A percentile compares a stretch with the other conserved stretches of the same genome.
Evolutionary conservation across 192 early-diverging fungal genomes (phyloP).

Genomic region (Coemansia sp.): DNA sequence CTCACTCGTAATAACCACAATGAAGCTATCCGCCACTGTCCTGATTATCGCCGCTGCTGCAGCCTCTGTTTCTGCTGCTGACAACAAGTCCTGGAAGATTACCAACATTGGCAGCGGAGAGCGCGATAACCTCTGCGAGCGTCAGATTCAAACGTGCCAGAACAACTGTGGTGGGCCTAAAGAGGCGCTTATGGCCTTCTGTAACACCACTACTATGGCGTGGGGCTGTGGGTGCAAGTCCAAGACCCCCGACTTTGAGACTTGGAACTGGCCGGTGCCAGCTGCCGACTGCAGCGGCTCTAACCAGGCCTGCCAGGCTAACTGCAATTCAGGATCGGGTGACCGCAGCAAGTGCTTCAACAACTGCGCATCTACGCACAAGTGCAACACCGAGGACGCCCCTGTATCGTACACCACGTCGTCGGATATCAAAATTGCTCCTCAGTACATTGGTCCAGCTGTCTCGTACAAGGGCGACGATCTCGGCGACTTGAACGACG

Average conservation of each 20-base stretch:
- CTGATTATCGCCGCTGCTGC: slow-evolving; percentile 25
- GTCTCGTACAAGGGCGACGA: slow-evolving; percentile 52
- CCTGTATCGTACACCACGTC: slow-evolving; percentile 50
- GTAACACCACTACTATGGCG: slow-evolving; percentile 56
- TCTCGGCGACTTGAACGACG: slow-evolving; percentile 50
- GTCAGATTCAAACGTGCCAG: slow-evolving; percentile 49
- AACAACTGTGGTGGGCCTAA: slow-evolving; percentile 53
- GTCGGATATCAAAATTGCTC: slow-evolving; percentile 8
- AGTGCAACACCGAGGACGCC: slow-evolving; percentile 53
- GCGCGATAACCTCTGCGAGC: slow-evolving; percentile 44
- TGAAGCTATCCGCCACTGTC: slow-evolving; percentile 32
- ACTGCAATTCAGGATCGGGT: slow-evolving; percentile 30
- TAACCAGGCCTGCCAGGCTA: slow-evolving; percentile 25
- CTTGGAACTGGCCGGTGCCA: slow-evolving; percentile 54
- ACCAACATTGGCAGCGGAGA: slow-evolving; percentile 27
- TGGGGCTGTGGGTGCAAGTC: slow-evolving; percentile 57
- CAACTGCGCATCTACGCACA: slow-evolving; percentile 37
- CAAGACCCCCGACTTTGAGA: slow-evolving; percentile 47
- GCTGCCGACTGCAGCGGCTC: slow-evolving; percentile 51
- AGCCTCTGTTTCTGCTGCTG: slow-evolving; percentile 17
- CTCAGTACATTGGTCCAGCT: slow-evolving; percentile 46
- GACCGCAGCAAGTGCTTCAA: slow-evolving; percentile 35
- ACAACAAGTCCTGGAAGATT: slow-evolving; percentile 40
- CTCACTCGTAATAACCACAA: slow-evolving; percentile 5
- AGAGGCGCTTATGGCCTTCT: slow-evolving; percentile 54